phyloP scores from a whole-genome alignment of 2,329 filamentous ascomycete species.

The Clarireedia homoeocarpa region DNA sequence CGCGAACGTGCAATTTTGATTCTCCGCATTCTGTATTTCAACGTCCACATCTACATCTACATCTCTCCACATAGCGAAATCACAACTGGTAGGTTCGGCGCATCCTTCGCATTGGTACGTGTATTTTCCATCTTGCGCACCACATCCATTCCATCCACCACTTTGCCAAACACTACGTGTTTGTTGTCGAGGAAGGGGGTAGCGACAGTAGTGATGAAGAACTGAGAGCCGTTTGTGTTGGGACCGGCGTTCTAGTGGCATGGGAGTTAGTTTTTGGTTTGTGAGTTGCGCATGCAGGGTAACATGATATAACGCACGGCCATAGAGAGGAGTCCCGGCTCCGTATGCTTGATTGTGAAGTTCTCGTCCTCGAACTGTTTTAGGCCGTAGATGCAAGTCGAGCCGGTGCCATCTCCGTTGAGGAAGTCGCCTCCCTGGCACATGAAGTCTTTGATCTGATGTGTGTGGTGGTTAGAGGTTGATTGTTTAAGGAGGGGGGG shows the following conservation, averaged over 20 bases:
- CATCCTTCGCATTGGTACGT: conserved; percentile 68
- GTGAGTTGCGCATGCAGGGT: neutral
- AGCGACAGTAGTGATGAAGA: conserved; percentile 89
- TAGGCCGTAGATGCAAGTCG: conserved; percentile 78
- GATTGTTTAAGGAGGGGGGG: neutral
- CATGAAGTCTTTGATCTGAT: conserved; percentile 91
- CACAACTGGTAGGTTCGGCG: conserved; percentile 76
- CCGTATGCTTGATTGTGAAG: conserved; percentile 71
- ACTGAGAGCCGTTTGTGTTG: conserved; percentile 90
- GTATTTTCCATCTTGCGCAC: conserved; percentile 89
- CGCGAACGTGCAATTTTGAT: too few species aligned
- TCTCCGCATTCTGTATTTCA: too few species aligned
- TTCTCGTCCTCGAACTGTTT: conserved; percentile 87
- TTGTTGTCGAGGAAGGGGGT: conserved; percentile 87
- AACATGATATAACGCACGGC: conserved; percentile 52
- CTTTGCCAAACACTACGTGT: conserved; percentile 91
- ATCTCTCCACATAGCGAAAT: conserved; percentile 91
- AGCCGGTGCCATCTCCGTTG: conserved; percentile 86
- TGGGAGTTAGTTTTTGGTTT: conserved; percentile 1
- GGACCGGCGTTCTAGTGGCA: conserved; percentile 71
- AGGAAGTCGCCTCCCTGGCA: conserved; percentile 95
- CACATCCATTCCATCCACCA: conserved; percentile 83
- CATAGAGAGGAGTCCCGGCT: conserved; percentile 81
- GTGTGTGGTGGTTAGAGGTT: neutral
- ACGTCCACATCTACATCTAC: conserved; percentile 39